A percentile compares a stretch with the other conserved stretches of the same genome.
Evolutionary conservation across 208 protist genomes (phyloP).

Genomic region (Phytomonas sp.): DNA sequence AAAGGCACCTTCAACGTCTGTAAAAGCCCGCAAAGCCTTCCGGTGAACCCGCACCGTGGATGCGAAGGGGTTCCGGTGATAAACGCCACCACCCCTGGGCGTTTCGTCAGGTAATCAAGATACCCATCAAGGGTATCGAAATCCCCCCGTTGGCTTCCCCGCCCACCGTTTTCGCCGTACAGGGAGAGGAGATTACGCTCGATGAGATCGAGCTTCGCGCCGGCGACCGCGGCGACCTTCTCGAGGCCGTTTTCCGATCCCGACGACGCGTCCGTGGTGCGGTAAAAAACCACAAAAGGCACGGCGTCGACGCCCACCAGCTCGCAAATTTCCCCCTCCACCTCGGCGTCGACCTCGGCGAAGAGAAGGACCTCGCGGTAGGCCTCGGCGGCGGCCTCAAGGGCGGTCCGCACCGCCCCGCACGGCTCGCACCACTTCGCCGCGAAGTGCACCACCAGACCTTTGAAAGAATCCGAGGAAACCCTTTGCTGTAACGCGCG

Average conservation of each 20-base stretch:
- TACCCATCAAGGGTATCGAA: conserved; percentile 72
- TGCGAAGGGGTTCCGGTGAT: conserved; percentile 87
- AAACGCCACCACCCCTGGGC: conserved; percentile 79
- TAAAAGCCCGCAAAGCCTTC: conserved; percentile 73
- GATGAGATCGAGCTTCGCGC: conserved; percentile 70
- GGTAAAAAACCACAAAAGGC: conserved; percentile 85
- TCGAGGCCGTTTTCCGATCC: too few species aligned
- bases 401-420: conserved; percentile 34
- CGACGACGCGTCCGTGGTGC: conserved; percentile 28
- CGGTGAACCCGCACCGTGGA: conserved; percentile 89
- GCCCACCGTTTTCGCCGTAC: conserved; percentile 54
- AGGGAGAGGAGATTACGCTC: conserved; percentile 71
- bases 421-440: conserved; percentile 88
- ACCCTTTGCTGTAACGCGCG: conserved; percentile 22
- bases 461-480: conserved; percentile 25
- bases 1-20: conserved; percentile 49
- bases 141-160: conserved; percentile 26
- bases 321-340: conserved; percentile 58
- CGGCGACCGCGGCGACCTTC: conserved; percentile 70
- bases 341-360: conserved; percentile 72
- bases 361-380: conserved; percentile 60
- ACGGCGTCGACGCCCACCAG: conserved; percentile 77
- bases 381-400: conserved; percentile 13
- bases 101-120: conserved; percentile 74
- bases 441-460: conserved; percentile 84